A percentile compares a stretch with the other conserved stretches of the same genome.
Evolutionary conservation across 2,329 filamentous ascomycete genomes (phyloP).

Genomic region (Aureobasidium namibiae): DNA sequence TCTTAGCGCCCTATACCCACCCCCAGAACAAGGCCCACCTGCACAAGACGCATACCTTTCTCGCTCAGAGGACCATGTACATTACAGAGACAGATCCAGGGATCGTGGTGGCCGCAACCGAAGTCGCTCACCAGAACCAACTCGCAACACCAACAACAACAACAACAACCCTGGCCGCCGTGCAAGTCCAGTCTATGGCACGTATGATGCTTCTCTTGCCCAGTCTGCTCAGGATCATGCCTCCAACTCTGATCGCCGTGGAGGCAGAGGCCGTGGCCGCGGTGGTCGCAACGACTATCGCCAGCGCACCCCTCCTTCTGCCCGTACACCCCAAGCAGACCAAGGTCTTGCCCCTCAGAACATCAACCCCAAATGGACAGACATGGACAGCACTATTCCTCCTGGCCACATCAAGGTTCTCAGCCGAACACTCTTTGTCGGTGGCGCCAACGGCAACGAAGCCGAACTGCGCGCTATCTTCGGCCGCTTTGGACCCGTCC

Average conservation of each 20-base stretch:
- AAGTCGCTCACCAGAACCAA: constrained; percentile 58
- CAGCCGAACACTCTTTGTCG: constrained; percentile 92
- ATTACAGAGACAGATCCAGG: background rate
- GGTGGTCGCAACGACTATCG: constrained; percentile 61
- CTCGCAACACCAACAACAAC: too few species aligned
- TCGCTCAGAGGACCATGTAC: constrained; percentile 14
- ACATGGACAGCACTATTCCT: constrained; percentile 67
- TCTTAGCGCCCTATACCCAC: constrained; percentile 40
- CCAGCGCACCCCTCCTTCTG: constrained; percentile 60
- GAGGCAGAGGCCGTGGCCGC: constrained; percentile 40
- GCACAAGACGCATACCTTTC: constrained; percentile 7
- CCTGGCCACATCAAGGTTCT: constrained; percentile 80
- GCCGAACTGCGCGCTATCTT: constrained; percentile 76
- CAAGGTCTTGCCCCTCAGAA: background rate
- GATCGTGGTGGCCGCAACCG: constrained; percentile 62
- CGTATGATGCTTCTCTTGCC: constrained; percentile 53
- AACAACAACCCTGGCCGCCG: constrained; percentile 40
- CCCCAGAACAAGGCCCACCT: constrained; percentile 18
- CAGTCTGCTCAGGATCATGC: constrained; percentile 15
- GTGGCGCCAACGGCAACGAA: constrained; percentile 76
- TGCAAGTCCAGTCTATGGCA: constrained; percentile 62
- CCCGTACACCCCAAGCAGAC: constrained; percentile 21
- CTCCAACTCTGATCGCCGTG: constrained; percentile 25
- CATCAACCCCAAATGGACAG: constrained; percentile 58
- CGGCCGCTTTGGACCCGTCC: constrained; percentile 72